Conservation (phyloP, 2,329 filamentous ascomycete species). For the Neonectria faginata region DNA sequence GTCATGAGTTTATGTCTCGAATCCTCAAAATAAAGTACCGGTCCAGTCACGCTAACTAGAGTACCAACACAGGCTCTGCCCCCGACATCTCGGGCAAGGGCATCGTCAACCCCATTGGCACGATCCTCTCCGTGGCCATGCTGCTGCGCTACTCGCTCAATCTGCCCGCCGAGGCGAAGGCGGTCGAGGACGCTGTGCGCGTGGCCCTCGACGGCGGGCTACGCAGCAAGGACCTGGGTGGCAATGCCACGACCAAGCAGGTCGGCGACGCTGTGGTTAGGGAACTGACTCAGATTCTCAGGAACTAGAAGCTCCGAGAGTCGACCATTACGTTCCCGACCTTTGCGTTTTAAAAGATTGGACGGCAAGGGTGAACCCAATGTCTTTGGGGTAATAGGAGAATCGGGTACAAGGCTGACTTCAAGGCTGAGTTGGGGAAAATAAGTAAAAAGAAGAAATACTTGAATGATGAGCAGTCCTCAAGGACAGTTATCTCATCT, state of each 20-base stretch:
- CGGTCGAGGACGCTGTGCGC: conserved; percentile 84
- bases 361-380: not conserved
- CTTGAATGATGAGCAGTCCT: conserved; percentile 3
- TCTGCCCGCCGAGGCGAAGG: conserved; percentile 79
- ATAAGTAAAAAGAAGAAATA: not conserved
- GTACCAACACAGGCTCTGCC: conserved; percentile 34
- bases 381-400: not conserved
- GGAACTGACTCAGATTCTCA: conserved; percentile 78
- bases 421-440: not conserved
- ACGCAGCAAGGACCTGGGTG: conserved; percentile 87
- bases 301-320: conserved; percentile 45
- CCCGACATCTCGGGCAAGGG: conserved; percentile 86
- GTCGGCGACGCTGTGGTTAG: conserved; percentile 80
- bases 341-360: conserved; percentile 18
- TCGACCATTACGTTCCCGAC: not conserved
- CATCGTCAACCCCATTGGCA: conserved; percentile 89
- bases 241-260: conserved; percentile 76
- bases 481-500: not conserved
- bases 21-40: too few relatives aligned
- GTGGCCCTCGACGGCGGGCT: conserved; percentile 83
- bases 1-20: conserved; percentile 31
- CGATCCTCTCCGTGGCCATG: conserved; percentile 93
- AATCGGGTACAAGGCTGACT: not conserved
- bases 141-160: conserved; percentile 94
- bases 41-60: conserved; percentile 11